Evolutionary conservation across 2,329 filamentous ascomycete genomes (phyloP).

Genomic region (Anthostomella pinea): DNA sequence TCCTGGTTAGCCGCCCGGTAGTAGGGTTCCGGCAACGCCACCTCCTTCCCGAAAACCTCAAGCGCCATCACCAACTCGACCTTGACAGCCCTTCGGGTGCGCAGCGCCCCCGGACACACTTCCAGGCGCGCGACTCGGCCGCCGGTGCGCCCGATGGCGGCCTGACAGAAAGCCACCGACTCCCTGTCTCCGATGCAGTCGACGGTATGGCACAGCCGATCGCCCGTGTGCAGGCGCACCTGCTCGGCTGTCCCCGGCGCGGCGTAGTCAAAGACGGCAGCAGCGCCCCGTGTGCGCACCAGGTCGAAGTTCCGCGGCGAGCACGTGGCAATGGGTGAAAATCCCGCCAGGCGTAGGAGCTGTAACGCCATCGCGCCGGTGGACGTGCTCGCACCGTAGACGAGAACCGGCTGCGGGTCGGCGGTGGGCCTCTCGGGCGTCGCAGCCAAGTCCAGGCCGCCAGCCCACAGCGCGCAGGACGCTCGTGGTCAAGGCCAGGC

Average conservation of each 20-base stretch:
- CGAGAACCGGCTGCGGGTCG: conserved; percentile 19
- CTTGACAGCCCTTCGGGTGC: not conserved
- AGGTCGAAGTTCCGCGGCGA: conserved; percentile 5
- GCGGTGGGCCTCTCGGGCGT: conserved; percentile 1
- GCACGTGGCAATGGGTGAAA: conserved; percentile 5
- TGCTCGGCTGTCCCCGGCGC: conserved; percentile 40
- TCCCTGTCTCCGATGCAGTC: conserved; percentile 34
- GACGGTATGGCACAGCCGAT: conserved; percentile 42
- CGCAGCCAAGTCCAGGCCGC: not conserved
- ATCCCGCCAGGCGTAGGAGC: conserved; percentile 5
- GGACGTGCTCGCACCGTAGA: conserved; percentile 13
- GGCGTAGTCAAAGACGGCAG: conserved; percentile 49
- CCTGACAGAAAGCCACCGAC: not conserved
- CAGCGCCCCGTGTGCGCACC: conserved; percentile 42
- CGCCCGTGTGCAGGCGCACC: conserved; percentile 44
- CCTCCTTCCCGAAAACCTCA: not conserved
- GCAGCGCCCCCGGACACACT: not conserved
- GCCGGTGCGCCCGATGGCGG: not conserved
- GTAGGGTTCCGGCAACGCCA: not conserved
- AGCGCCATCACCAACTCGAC: not conserved
- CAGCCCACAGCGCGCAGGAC: conserved; percentile 4
- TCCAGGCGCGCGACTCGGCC: conserved; percentile 1
- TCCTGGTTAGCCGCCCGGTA: not conserved
- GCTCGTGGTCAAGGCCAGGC: conserved; percentile 4
- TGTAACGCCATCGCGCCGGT: conserved; percentile 12